phyloP scores from a whole-genome alignment of 345 rosid genomes.

The Melaleuca alternifolia region DNA sequence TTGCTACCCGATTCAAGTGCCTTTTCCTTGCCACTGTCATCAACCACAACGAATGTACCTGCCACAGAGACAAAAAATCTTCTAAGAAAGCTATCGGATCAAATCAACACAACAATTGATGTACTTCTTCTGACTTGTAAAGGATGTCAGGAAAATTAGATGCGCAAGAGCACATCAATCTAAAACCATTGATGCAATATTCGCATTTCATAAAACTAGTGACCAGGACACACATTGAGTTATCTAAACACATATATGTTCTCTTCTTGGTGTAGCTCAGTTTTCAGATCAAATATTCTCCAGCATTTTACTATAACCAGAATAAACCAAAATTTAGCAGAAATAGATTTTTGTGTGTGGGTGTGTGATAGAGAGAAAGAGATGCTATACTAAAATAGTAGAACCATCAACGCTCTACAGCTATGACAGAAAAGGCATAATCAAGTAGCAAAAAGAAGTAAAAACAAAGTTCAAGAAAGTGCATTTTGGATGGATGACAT shows the following conservation, averaged over 20 bases:
- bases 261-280: not conserved
- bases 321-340: not conserved
- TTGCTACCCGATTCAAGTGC: constrained; percentile 80
- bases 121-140: not conserved
- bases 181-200: not conserved
- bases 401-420: not conserved
- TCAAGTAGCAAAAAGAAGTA: not conserved
- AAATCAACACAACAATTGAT: not conserved
- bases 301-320: not conserved
- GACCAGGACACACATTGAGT: not conserved
- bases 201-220: not conserved
- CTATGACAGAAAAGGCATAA: not conserved
- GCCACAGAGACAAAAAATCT: not conserved
- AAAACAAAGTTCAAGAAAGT: not conserved
- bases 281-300: not conserved
- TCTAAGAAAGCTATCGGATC: not conserved
- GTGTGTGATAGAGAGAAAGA: not conserved
- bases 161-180: not conserved
- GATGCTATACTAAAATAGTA: not conserved
- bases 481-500: not conserved
- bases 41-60: constrained; percentile 89
- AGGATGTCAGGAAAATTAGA: not conserved
- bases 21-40: constrained; percentile 79
- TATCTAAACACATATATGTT: not conserved
- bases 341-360: not conserved